Conservation (phyloP, 2,329 filamentous ascomycete genomes). For the Colletotrichum camelliae region DNA sequence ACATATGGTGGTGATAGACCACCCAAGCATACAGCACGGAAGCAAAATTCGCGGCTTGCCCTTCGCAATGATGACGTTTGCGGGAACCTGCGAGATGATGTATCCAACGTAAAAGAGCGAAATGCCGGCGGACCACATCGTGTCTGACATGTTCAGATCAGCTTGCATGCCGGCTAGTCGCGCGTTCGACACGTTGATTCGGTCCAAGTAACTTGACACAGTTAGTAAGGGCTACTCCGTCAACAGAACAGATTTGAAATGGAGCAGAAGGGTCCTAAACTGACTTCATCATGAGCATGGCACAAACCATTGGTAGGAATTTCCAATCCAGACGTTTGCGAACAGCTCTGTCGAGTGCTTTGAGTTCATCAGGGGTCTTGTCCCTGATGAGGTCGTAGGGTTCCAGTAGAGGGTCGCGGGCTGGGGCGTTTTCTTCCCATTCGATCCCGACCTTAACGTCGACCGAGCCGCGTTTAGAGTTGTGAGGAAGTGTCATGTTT, state of each 20-base stretch:
- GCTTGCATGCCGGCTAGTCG: constrained; percentile 41
- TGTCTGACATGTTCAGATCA: constrained; percentile 38
- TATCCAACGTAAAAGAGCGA: constrained; percentile 52
- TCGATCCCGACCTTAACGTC: constrained; percentile 5
- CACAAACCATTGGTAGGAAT: constrained; percentile 30
- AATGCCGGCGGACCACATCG: constrained; percentile 43
- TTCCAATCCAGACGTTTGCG: constrained; percentile 31
- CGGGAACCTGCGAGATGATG: constrained; percentile 49
- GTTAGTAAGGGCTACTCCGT: background rate
- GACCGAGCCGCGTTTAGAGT: background rate
- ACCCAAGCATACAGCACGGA: constrained; percentile 45
- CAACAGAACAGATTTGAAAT: background rate
- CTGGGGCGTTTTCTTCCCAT: background rate
- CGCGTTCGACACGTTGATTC: constrained; percentile 54
- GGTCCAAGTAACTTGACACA: constrained; percentile 49
- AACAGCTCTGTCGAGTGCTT: constrained; percentile 27
- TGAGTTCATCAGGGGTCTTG: constrained; percentile 27
- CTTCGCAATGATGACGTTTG: constrained; percentile 50
- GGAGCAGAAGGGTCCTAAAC: background rate
- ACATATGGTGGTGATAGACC: constrained; percentile 46
- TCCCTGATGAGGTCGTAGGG: constrained; percentile 21
- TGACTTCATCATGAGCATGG: constrained; percentile 37
- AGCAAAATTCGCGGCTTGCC: constrained; percentile 38
- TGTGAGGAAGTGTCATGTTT: background rate
- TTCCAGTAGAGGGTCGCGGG: constrained; percentile 10